phyloP scores from a whole-genome alignment of 192 early-diverging fungal genomes.

The Backusella tarrabulga region DNA sequence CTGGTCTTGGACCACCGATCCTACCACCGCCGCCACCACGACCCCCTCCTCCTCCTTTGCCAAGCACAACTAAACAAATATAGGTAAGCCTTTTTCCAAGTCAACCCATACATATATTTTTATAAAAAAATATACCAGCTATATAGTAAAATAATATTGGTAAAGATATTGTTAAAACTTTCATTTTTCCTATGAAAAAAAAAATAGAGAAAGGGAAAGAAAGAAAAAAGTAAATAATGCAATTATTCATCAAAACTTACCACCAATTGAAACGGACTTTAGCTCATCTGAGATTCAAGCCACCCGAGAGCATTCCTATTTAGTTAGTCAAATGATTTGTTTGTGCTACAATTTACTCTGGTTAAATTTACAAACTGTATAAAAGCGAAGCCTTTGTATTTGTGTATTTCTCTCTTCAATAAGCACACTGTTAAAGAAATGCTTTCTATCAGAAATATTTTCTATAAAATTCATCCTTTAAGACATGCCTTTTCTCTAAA shows the following conservation, averaged over 20 bases:
- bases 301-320: not conserved
- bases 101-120: too few relatives aligned
- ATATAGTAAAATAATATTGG: conserved; percentile 10
- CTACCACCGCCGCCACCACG: not conserved
- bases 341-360: not conserved
- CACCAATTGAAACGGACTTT: not conserved
- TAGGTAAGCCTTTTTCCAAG: not conserved
- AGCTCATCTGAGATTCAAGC: not conserved
- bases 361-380: not conserved
- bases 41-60: conserved; percentile 29
- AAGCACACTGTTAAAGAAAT: not conserved
- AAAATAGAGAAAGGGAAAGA: not conserved
- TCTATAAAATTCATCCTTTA: too few relatives aligned
- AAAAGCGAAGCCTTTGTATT: not conserved
- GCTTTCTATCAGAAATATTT: too few relatives aligned
- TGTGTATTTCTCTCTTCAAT: not conserved
- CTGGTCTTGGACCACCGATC: not conserved
- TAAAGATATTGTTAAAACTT: not conserved
- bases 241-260: not conserved
- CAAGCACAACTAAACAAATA: conserved; percentile 6
- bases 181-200: conserved; percentile 6
- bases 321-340: not conserved
- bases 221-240: not conserved
- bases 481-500: too few relatives aligned
- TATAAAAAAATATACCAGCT: not conserved